Conservation (phyloP, 2,329 filamentous ascomycete species). For the Ophiocordyceps camponoti-rufipedis region DNA sequence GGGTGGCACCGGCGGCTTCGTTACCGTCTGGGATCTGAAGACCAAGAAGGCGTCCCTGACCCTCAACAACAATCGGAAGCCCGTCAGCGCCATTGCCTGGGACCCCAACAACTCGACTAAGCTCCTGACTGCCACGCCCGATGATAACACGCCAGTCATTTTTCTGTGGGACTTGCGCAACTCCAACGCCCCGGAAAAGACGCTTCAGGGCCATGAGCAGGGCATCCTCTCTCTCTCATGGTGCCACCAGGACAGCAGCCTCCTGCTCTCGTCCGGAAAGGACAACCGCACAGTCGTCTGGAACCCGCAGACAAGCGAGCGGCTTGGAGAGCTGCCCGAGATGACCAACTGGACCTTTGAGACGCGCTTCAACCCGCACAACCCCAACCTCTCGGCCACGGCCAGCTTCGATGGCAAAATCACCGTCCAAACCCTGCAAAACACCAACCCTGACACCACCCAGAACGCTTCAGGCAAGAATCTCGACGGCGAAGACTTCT, state of each 20-base stretch:
- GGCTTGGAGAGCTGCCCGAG: conserved; percentile 82
- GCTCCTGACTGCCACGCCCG: conserved; percentile 78
- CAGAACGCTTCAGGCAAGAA: conserved; percentile 48
- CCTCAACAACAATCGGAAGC: conserved; percentile 85
- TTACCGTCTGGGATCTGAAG: conserved; percentile 97
- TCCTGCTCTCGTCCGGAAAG: conserved; percentile 86
- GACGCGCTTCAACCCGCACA: conserved; percentile 83
- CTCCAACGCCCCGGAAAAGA: conserved; percentile 82
- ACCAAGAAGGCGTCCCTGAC: conserved; percentile 95
- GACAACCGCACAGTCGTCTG: conserved; percentile 91
- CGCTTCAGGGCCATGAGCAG: conserved; percentile 79
- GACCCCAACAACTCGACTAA: conserved; percentile 91
- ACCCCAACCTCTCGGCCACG: conserved; percentile 81
- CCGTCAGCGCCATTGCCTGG: conserved; percentile 92
- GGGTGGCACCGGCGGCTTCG: conserved; percentile 80
- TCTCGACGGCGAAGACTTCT: conserved; percentile 88
- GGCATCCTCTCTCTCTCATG: conserved; percentile 88
- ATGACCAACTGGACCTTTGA: conserved; percentile 99
- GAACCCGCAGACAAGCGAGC: conserved; percentile 84
- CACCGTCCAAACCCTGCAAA: conserved; percentile 81
- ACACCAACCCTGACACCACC: conserved; percentile 63
- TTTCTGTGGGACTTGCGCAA: conserved; percentile 91
- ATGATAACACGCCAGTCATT: conserved; percentile 76
- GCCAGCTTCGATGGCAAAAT: conserved; percentile 97
- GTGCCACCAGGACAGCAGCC: conserved; percentile 78